A percentile compares a stretch with the other conserved stretches of the same genome.
Evolutionary conservation across 2,329 filamentous ascomycete species (phyloP).

Genomic region (Didymella pinodella): DNA sequence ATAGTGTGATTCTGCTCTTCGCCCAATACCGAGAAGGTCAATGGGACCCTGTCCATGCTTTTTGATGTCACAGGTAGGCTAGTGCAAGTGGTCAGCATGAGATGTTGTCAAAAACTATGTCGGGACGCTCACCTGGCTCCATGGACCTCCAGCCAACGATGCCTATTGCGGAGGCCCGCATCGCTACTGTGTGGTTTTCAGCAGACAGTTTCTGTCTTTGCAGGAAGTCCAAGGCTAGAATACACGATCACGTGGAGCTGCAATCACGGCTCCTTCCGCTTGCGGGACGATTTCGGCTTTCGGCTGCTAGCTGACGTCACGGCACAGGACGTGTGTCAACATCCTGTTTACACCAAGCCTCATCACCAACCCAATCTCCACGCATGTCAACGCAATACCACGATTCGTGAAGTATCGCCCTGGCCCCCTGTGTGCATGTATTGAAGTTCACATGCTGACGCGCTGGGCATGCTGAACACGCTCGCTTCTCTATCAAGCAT

Average conservation of each 20-base stretch:
- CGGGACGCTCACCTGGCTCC: too few species aligned
- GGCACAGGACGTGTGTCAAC: constrained; percentile 5
- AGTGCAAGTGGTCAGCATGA: too few species aligned
- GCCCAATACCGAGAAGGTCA: too few species aligned
- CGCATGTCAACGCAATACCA: neutral
- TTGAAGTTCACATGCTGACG: constrained; percentile 1
- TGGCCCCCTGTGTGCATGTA: constrained; percentile 4
- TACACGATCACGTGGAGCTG: neutral
- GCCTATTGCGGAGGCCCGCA: too few species aligned
- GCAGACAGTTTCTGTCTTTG: too few species aligned
- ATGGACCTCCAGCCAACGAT: too few species aligned
- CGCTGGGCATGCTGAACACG: neutral
- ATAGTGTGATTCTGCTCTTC: too few species aligned
- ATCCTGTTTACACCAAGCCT: constrained; percentile 9
- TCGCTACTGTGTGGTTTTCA: too few species aligned
- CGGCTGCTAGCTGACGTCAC: constrained; percentile 10
- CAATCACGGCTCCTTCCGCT: constrained; percentile 18
- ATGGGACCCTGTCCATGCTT: too few species aligned
- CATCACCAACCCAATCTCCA: neutral
- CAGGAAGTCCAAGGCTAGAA: too few species aligned
- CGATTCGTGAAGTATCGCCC: neutral
- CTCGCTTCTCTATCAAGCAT: constrained; percentile 3
- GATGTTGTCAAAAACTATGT: too few species aligned
- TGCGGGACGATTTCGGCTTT: constrained; percentile 4
- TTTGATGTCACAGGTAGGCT: too few species aligned